These are phyloP conservation scores for Cordyceps farinosa DNA, from an alignment of 2,329 filamentous ascomycete species.

Conservation along the genomic window DNA sequence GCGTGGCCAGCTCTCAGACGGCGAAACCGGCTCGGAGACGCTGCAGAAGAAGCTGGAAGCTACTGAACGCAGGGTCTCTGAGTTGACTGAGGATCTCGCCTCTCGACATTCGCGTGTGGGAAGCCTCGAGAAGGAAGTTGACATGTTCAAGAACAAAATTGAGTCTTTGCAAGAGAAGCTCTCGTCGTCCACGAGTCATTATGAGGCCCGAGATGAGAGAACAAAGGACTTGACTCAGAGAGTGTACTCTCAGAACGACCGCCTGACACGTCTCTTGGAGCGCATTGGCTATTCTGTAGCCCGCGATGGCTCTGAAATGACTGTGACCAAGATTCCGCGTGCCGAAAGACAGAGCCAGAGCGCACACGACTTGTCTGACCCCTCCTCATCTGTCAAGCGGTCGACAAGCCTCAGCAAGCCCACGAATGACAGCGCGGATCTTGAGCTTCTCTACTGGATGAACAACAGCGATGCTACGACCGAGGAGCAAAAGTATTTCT, in stretches of 20 bases:
- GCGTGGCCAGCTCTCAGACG: conserved; percentile 70
- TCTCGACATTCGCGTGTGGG: conserved; percentile 73
- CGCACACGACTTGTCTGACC: conserved; percentile 56
- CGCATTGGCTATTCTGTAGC: conserved; percentile 80
- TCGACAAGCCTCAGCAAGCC: conserved; percentile 53
- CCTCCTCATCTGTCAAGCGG: conserved; percentile 49
- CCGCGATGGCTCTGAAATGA: conserved; percentile 68
- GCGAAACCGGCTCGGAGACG: conserved; percentile 77
- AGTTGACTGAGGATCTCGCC: conserved; percentile 66
- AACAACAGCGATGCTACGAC: conserved; percentile 60
- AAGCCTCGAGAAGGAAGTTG: conserved; percentile 71
- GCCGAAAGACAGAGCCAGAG: conserved; percentile 55
- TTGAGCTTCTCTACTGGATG: conserved; percentile 80
- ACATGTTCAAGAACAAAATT: conserved; percentile 63
- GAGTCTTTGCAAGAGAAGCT: conserved; percentile 52
- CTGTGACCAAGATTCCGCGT: conserved; percentile 67
- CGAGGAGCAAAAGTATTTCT: conserved; percentile 70
- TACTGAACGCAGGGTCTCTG: conserved; percentile 67
- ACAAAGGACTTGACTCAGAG: conserved; percentile 82
- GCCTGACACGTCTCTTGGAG: conserved; percentile 78
- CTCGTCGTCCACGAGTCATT: conserved; percentile 50
- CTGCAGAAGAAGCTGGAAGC: conserved; percentile 71
- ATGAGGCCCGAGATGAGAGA: conserved; percentile 66
- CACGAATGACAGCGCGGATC: conserved; percentile 60
- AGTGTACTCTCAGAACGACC: conserved; percentile 79